phyloP scores from a whole-genome alignment of 2,329 filamentous ascomycete species.

The Xenosphaeropsis pyriputrescens region DNA sequence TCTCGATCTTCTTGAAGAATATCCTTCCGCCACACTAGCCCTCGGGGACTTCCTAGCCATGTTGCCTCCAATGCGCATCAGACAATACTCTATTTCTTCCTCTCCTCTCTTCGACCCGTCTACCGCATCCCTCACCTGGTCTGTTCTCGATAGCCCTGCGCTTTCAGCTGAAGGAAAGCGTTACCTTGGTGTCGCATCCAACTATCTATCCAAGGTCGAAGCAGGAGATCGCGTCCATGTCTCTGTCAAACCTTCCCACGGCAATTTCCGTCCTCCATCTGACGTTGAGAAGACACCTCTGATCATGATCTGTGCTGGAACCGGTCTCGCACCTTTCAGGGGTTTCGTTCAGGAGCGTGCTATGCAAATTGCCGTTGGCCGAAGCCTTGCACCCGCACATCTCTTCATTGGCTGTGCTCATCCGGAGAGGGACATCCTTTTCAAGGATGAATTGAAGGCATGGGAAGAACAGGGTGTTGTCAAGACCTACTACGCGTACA shows the following conservation, averaged over 20 bases:
- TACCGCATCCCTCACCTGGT: slow-evolving; percentile 51
- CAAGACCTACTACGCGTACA: slow-evolving; percentile 11
- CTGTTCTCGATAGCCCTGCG: slow-evolving; percentile 43
- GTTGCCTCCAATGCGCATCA: slow-evolving; percentile 61
- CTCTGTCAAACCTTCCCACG: slow-evolving; percentile 18
- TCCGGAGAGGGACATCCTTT: slow-evolving; percentile 10
- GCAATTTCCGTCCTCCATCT: slow-evolving; percentile 14
- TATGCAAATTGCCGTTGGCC: slow-evolving; percentile 24
- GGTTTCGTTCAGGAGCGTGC: slow-evolving; percentile 31
- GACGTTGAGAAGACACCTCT: slow-evolving; percentile 16
- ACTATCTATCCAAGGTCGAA: slow-evolving; percentile 37
- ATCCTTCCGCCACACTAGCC: slow-evolving; percentile 41
- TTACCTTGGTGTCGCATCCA: slow-evolving; percentile 45
- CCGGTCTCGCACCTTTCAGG: slow-evolving; percentile 30
- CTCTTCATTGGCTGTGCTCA: slow-evolving; percentile 14
- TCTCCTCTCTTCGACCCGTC: slow-evolving; percentile 46
- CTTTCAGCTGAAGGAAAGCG: slow-evolving; percentile 28
- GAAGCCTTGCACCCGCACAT: slow-evolving; percentile 12
- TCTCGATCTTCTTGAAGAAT: slow-evolving; percentile 55
- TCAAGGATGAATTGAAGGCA: slow-evolving; percentile 7
- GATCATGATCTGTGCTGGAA: slow-evolving; percentile 19
- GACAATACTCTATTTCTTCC: slow-evolving; percentile 72
- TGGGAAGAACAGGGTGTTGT: slow-evolving; percentile 13
- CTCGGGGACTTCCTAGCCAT: slow-evolving; percentile 55
- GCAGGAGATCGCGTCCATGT: slow-evolving; percentile 25